Evolutionary conservation across 108 stramenopile genomes (phyloP).

Genomic region (Schizochytrium sp.): DNA sequence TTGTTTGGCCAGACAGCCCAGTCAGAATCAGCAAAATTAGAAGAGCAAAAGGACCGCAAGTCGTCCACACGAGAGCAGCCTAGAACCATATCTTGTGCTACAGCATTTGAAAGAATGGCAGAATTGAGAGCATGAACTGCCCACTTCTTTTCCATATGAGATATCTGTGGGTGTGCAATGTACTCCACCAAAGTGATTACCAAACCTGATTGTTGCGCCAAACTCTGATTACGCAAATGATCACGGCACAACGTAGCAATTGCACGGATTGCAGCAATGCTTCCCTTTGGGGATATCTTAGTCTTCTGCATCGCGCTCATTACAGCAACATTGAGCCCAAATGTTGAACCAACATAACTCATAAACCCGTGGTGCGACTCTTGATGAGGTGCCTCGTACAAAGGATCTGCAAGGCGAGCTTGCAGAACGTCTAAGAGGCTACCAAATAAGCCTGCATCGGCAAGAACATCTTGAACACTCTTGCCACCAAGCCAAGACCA

Average conservation of each 20-base stretch:
- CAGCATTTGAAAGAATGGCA: not conserved
- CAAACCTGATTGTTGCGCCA: not conserved
- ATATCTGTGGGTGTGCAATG: not conserved
- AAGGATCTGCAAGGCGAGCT: conserved; percentile 22
- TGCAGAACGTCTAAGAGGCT: not conserved
- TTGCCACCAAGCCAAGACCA: conserved; percentile 51
- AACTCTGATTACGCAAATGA: conserved; percentile 25
- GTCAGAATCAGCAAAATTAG: not conserved
- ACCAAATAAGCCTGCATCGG: not conserved
- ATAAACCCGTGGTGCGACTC: not conserved
- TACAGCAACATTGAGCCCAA: not conserved
- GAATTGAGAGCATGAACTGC: conserved; percentile 14
- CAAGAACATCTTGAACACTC: conserved; percentile 1
- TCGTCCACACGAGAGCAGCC: conserved; percentile 3
- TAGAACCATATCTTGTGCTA: conserved; percentile 21
- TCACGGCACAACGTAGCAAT: conserved; percentile 36
- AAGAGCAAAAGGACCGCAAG: not conserved
- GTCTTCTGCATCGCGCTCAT: not conserved
- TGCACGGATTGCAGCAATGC: conserved; percentile 19
- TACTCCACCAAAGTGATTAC: conserved; percentile 48
- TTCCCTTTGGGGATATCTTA: not conserved
- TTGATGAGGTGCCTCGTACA: not conserved
- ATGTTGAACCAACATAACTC: not conserved
- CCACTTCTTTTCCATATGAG: conserved; percentile 2
- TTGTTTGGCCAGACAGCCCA: conserved; percentile 29